Percentiles rank a stretch among this genome's conserved stretches.
Conservation (phyloP, 345 rosid genomes). For the Trapa incisa region DNA sequence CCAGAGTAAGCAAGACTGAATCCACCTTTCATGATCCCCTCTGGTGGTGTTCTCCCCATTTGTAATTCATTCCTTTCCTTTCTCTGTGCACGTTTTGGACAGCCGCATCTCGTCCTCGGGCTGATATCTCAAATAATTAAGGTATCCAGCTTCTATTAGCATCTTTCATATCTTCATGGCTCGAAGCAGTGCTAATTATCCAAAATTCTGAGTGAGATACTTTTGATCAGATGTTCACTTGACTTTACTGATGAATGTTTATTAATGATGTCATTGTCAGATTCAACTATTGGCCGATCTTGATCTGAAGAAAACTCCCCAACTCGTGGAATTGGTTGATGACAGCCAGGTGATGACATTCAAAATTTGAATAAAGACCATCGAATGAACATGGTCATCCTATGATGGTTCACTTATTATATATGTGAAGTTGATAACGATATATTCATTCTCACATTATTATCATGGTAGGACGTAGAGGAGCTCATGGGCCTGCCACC, state of each 20-base stretch:
- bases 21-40: background rate
- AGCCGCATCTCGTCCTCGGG: slow-evolving; percentile 97
- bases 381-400: background rate
- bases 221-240: background rate
- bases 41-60: background rate
- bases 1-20: slow-evolving; percentile 48
- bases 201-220: background rate
- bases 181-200: background rate
- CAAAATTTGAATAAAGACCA: background rate
- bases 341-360: slow-evolving; percentile 46
- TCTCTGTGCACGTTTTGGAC: slow-evolving; percentile 3
- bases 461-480: slow-evolving; percentile 64
- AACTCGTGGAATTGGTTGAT: slow-evolving; percentile 77
- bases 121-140: slow-evolving; percentile 89
- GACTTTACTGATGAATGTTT: slow-evolving; percentile 10
- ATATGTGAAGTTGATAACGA: background rate
- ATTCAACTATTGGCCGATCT: slow-evolving; percentile 91
- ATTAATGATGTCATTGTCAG: slow-evolving; percentile 27
- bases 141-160: slow-evolving; percentile 26
- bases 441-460: background rate
- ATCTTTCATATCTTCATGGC: background rate
- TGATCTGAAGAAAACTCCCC: slow-evolving; percentile 89
- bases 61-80: background rate
- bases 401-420: background rate
- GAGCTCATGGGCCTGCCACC: slow-evolving; percentile 89